phyloP scores from a whole-genome alignment of 108 stramenopile species.

The Discostella stelligeroides region DNA sequence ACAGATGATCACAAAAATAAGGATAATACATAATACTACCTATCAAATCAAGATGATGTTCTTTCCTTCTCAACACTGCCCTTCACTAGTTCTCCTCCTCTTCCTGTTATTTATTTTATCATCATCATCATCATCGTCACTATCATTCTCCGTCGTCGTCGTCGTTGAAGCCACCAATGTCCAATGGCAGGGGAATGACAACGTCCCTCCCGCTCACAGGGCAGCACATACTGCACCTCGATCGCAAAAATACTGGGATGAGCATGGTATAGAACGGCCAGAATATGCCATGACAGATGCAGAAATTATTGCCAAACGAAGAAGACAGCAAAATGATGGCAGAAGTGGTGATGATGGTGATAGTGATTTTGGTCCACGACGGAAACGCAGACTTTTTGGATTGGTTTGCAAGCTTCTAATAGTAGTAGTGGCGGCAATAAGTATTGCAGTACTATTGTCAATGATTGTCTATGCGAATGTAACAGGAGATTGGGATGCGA shows the following conservation, averaged over 20 bases:
- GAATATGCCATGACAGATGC: slow-evolving; percentile 79
- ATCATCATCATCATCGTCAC: not conserved
- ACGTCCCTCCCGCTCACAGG: slow-evolving; percentile 28
- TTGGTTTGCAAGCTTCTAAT: not conserved
- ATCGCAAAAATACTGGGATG: slow-evolving; percentile 75
- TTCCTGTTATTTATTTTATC: too few relatives aligned
- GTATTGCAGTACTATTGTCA: not conserved
- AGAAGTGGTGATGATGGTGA: too few relatives aligned
- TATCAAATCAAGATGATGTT: too few relatives aligned
- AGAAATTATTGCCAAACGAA: slow-evolving; percentile 57
- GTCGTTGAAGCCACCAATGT: slow-evolving; percentile 31
- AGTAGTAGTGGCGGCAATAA: not conserved
- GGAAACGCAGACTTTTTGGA: not conserved
- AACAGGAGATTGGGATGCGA: slow-evolving; percentile 29
- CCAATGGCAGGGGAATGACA: slow-evolving; percentile 43
- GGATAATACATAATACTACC: too few relatives aligned
- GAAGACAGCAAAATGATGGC: slow-evolving; percentile 8
- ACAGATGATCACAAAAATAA: too few relatives aligned
- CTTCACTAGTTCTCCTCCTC: too few relatives aligned
- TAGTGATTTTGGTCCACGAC: too few relatives aligned
- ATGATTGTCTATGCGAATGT: slow-evolving; percentile 7
- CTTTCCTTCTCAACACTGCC: too few relatives aligned
- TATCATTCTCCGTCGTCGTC: not conserved
- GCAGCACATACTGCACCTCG: slow-evolving; percentile 55
- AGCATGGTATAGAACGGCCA: slow-evolving; percentile 66